Base-by-base conservation (phyloP, 1,139 yeast species). In the Geotrichum cucujoidarum region DNA sequence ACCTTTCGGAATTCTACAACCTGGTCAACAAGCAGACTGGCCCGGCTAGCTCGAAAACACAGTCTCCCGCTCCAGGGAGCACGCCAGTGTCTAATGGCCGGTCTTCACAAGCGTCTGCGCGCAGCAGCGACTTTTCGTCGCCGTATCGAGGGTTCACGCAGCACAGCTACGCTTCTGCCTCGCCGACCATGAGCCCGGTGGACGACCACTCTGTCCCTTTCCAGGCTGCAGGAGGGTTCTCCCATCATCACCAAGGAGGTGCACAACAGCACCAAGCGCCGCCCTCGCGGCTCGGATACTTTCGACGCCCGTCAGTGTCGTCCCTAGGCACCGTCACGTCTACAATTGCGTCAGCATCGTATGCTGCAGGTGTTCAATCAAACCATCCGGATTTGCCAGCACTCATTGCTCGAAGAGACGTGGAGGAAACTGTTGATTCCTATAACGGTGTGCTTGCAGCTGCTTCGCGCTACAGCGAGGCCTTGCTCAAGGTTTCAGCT, bases 371-470 rank as follows among this genome's bases (percentile, higher is more conserved):
- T 18, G 39, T 55, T 21, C 55, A 50, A 2, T 44, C 47, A 18
- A 48, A 49, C 32, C 61, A 57, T 3, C 59, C 76, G 45, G 87
- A 81, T 56, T 67, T 82, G 50, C 81, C 82, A 10, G 76, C 77
- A 36, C 66, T 83, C 17, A 71, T 83, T 10, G 79, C 87, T 0
- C 71, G 77, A 33, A 71, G 72, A 31, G 90, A 83, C 56, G 75
- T 83, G 46, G 67, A 69, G 5, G 66, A 70, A 21, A 76, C 82
- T 0, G 60, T 75, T 7, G 67, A 62, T 6, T 57, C 77, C 2
- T 81, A 80, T 58, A 64, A 67, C 20, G 70, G 69, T 4, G 68
- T 84, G 43, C 59, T 80, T 24, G 60, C 61, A 1, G 76, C 82
- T 29, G 81, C 92, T 0, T 69, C 67, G 14, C 66, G 65, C 13